These are phyloP conservation scores for Tricholoma hemisulphureum DNA, from an alignment of 768 basidiomycete genomes.

Conservation along the genomic window DNA sequence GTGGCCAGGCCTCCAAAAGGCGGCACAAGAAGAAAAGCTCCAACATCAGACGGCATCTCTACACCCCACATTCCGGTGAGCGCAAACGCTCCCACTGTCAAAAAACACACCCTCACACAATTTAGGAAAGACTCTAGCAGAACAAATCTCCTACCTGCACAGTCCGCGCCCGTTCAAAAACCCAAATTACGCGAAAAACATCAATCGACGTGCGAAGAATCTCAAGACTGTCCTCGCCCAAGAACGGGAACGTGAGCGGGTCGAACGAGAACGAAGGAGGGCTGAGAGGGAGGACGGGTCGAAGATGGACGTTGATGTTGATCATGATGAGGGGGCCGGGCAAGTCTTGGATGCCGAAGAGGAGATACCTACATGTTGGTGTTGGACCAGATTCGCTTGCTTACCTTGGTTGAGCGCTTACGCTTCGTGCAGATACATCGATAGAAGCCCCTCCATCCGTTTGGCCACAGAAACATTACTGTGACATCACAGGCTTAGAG, in stretches of 20 bases:
- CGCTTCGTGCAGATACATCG: conserved; percentile 54
- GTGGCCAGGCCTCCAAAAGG: conserved; percentile 45
- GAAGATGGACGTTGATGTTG: conserved; percentile 57
- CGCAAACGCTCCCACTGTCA: not conserved
- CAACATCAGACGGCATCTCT: conserved; percentile 43
- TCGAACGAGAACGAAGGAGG: conserved; percentile 59
- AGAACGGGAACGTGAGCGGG: conserved; percentile 75
- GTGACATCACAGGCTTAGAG: conserved; percentile 85
- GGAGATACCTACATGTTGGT: conserved; percentile 71
- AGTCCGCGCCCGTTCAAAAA: conserved; percentile 78
- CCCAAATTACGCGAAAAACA: conserved; percentile 63
- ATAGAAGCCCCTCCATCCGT: conserved; percentile 86
- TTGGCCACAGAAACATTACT: conserved; percentile 72
- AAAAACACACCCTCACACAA: not conserved
- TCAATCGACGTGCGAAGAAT: conserved; percentile 73
- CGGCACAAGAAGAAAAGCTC: conserved; percentile 37
- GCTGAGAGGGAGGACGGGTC: conserved; percentile 48
- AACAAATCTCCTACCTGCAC: conserved; percentile 72
- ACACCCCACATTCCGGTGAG: conserved; percentile 45
- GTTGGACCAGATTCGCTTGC: not conserved
- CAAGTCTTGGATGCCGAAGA: conserved; percentile 42
- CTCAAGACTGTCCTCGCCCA: conserved; percentile 75
- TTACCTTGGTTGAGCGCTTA: not conserved
- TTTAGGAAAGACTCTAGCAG: conserved; percentile 59
- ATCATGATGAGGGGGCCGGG: not conserved